Evolutionary conservation across 257 asterid species (phyloP).

Genomic region (Rhazya stricta): DNA sequence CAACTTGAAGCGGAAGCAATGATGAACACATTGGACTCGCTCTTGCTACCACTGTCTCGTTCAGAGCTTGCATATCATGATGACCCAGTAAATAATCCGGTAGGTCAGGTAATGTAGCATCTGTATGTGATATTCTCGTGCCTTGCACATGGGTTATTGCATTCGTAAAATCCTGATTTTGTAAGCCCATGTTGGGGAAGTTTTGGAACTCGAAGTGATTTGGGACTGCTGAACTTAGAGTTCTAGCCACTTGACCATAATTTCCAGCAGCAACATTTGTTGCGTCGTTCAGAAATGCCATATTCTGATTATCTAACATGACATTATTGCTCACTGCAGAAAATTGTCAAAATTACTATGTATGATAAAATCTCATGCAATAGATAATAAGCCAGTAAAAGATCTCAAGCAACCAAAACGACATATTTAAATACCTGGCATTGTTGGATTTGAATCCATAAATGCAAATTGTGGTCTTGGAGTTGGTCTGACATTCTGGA

Average conservation of each 20-base stretch:
- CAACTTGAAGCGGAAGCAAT: neutral
- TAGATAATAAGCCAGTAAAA: neutral
- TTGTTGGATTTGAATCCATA: slow-evolving; percentile 18
- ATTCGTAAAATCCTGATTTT: neutral
- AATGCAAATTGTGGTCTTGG: neutral
- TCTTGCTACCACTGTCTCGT: neutral
- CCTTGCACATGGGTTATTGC: neutral
- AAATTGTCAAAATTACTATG: too few species aligned
- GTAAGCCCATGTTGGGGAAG: neutral
- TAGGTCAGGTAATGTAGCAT: neutral
- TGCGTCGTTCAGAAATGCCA: slow-evolving; percentile 15
- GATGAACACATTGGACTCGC: slow-evolving; percentile 4
- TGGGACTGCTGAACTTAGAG: neutral
- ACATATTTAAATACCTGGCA: slow-evolving; percentile 28
- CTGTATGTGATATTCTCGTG: neutral
- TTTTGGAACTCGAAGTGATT: neutral
- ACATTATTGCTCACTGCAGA: slow-evolving; percentile 10
- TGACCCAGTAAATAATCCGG: slow-evolving; percentile 21
- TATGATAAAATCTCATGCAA: neutral
- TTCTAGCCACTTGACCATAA: slow-evolving; percentile 13
- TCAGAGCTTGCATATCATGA: slow-evolving; percentile 6
- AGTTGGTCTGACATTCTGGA: neutral
- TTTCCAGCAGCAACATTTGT: slow-evolving; percentile 10
- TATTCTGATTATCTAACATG: slow-evolving; percentile 11
- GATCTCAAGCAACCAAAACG: neutral